phyloP scores from a whole-genome alignment of 192 early-diverging fungal species.

The Coemansia biformis region DNA sequence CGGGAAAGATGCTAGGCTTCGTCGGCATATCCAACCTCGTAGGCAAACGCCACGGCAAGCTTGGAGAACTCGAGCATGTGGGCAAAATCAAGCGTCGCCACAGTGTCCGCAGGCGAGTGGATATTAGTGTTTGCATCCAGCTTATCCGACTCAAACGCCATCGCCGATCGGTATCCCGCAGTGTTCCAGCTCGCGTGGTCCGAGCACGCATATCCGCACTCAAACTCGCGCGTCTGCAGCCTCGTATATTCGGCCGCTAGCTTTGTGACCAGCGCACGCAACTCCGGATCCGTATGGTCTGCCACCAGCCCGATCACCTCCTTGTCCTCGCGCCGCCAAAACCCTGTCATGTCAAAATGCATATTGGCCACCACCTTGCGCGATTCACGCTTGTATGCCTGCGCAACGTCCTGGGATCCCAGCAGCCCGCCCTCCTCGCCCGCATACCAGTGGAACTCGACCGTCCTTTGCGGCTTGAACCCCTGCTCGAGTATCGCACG shows the following conservation, averaged over 20 bases:
- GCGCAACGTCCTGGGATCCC: constrained; percentile 79
- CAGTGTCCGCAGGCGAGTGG: constrained; percentile 74
- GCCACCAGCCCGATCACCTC: constrained; percentile 74
- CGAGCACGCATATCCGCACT: constrained; percentile 87
- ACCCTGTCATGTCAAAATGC: constrained; percentile 96
- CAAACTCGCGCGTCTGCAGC: constrained; percentile 63
- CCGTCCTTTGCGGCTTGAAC: constrained; percentile 67
- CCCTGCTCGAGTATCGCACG: constrained; percentile 62
- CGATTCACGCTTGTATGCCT: constrained; percentile 56
- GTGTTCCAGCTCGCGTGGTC: constrained; percentile 92
- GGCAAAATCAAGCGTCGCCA: constrained; percentile 71
- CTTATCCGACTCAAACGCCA: constrained; percentile 72
- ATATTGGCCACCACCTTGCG: constrained; percentile 69
- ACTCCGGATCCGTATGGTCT: constrained; percentile 70
- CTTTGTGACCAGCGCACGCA: constrained; percentile 52
- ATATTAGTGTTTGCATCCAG: constrained; percentile 73
- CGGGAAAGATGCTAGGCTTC: neutral
- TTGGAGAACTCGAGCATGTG: constrained; percentile 90
- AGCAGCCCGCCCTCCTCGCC: constrained; percentile 87
- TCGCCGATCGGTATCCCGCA: constrained; percentile 80
- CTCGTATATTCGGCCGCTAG: constrained; percentile 61
- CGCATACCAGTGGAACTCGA: constrained; percentile 96
- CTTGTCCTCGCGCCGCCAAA: constrained; percentile 53
- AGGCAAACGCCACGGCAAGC: constrained; percentile 75
- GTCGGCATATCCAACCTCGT: constrained; percentile 60